Conservation (phyloP, 768 basidiomycete genomes). For the Xanthoconium stramineum region DNA sequence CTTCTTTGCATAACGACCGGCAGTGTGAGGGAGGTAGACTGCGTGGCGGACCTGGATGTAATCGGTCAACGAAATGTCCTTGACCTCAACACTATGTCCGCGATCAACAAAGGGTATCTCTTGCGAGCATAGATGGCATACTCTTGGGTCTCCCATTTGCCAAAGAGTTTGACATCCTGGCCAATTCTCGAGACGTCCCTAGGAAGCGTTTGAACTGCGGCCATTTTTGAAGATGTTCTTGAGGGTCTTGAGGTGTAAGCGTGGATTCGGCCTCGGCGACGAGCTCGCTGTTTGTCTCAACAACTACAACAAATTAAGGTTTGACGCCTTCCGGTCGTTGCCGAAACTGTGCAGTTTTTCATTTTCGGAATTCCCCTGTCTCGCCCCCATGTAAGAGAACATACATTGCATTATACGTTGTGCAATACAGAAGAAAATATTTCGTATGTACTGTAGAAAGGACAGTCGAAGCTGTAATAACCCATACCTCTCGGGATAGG, state of each 20-base stretch:
- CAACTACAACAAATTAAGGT: conserved; percentile 22
- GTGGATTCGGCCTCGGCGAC: conserved; percentile 16
- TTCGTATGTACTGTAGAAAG: conserved; percentile 12
- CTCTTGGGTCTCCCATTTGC: conserved; percentile 99
- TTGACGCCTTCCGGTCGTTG: conserved; percentile 16
- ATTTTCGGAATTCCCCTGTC: not conserved
- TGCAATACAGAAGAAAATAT: conserved; percentile 7
- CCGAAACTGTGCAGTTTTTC: conserved; percentile 32
- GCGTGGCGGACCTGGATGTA: conserved; percentile 99
- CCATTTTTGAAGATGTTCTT: conserved; percentile 50
- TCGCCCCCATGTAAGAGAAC: not conserved
- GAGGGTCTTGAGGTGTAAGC: conserved; percentile 25
- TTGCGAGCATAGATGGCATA: conserved; percentile 41
- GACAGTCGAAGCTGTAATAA: too few relatives aligned
- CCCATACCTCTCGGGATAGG: too few relatives aligned
- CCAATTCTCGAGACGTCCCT: conserved; percentile 79
- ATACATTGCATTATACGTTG: conserved; percentile 6
- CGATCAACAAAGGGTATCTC: conserved; percentile 15
- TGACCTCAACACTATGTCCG: conserved; percentile 82
- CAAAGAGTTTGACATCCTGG: conserved; percentile 92
- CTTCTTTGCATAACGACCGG: conserved; percentile 98
- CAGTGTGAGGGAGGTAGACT: conserved; percentile 97
- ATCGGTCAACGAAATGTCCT: conserved; percentile 98
- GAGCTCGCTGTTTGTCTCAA: conserved; percentile 24
- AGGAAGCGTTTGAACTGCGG: conserved; percentile 67